Conservation (phyloP, 1,139 yeast species). For the Protomyces inundatus region DNA sequence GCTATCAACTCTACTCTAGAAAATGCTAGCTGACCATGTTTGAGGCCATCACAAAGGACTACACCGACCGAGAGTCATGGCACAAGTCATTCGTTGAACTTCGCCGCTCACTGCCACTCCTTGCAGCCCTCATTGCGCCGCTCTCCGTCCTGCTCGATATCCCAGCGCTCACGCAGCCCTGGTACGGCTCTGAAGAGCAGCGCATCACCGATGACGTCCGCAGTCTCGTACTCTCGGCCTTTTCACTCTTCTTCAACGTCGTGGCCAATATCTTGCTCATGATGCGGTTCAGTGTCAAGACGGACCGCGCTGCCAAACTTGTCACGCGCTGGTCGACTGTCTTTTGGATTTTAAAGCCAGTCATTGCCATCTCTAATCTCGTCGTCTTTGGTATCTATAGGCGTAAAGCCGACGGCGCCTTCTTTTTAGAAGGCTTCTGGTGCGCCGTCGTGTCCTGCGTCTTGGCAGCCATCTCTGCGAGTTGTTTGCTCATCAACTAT, state of each 20-base stretch:
- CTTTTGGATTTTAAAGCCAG: conserved; percentile 17
- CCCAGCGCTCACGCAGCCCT: conserved; percentile 22
- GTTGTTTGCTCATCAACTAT: conserved; percentile 1
- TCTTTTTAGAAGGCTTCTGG: conserved; percentile 22
- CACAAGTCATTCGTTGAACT: not conserved
- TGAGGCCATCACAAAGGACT: not conserved
- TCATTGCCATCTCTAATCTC: conserved; percentile 10
- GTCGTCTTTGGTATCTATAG: conserved; percentile 8
- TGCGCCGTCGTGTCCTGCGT: conserved; percentile 18
- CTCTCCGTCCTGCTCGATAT: conserved; percentile 13
- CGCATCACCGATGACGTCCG: conserved; percentile 9
- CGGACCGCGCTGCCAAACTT: not conserved
- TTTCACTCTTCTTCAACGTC: conserved; percentile 9
- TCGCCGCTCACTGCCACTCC: conserved; percentile 5
- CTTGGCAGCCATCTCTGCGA: conserved; percentile 4
- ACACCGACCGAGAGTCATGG: not conserved
- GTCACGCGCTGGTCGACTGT: conserved; percentile 2
- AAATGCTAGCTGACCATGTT: not conserved
- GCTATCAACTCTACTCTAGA: too few species aligned
- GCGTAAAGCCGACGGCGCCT: not conserved
- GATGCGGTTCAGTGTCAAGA: conserved; percentile 10
- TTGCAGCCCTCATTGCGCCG: conserved; percentile 19
- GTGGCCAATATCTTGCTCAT: conserved; percentile 11
- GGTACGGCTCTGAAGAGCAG: conserved; percentile 18
- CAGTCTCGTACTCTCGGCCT: conserved; percentile 7